A percentile compares a stretch with the other conserved stretches of the same genome.
phyloP scores from a whole-genome alignment of 192 early-diverging fungal species.

The Dimargaris xerosporica region DNA sequence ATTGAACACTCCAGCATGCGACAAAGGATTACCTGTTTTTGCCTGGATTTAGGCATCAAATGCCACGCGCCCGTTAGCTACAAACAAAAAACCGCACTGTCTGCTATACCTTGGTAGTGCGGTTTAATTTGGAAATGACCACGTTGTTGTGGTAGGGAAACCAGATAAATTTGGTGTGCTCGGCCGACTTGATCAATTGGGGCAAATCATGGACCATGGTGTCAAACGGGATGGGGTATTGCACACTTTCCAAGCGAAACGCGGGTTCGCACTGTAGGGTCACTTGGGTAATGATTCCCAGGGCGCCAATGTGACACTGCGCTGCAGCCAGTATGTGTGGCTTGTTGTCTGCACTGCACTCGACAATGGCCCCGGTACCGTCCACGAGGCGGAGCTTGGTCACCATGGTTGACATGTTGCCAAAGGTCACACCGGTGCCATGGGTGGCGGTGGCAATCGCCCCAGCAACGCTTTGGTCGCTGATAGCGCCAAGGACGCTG shows the following conservation, averaged over 20 bases:
- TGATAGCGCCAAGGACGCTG: constrained; percentile 55
- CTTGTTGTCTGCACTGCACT: constrained; percentile 31
- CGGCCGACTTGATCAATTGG: constrained; percentile 37
- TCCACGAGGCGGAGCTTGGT: constrained; percentile 41
- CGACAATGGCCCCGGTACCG: constrained; percentile 27
- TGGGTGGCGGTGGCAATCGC: constrained; percentile 58
- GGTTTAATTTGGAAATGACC: constrained; percentile 50
- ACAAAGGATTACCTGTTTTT: too few species aligned
- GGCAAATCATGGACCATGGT: constrained; percentile 34
- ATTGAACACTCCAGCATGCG: too few species aligned
- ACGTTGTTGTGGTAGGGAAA: constrained; percentile 57
- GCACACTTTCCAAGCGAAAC: constrained; percentile 48
- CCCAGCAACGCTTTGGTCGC: constrained; percentile 58
- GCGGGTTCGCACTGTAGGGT: constrained; percentile 48
- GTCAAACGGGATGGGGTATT: constrained; percentile 39
- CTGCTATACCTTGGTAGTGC: constrained; percentile 24
- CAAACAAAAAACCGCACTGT: too few species aligned
- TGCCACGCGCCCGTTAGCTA: too few species aligned
- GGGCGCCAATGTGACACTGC: constrained; percentile 44
- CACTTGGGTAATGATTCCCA: constrained; percentile 52
- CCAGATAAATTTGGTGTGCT: constrained; percentile 68
- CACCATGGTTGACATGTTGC: constrained; percentile 40
- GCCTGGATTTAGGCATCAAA: too few species aligned
- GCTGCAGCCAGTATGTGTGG: constrained; percentile 48
- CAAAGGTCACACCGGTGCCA: constrained; percentile 47